These are phyloP conservation scores for Starmerella bacillaris DNA, from an alignment of 805 yeast species.

Conservation along the genomic window DNA sequence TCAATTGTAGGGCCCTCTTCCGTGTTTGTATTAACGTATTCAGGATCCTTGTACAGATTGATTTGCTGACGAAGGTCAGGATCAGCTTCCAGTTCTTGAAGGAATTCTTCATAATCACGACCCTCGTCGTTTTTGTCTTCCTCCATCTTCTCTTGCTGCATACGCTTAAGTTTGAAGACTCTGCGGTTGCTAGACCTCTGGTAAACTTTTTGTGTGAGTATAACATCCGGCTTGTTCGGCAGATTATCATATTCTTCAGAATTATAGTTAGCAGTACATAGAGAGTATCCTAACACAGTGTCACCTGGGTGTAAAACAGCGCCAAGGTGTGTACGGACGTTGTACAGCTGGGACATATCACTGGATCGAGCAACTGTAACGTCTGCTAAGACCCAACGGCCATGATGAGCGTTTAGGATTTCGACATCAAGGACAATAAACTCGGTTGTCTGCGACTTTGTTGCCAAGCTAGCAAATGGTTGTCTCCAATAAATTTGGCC, in stretches of 20 bases:
- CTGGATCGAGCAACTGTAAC: constrained; percentile 63
- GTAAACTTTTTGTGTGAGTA: constrained; percentile 75
- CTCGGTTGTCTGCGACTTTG: constrained; percentile 46
- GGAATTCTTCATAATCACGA: constrained; percentile 83
- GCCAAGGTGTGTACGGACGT: constrained; percentile 73
- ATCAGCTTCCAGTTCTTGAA: constrained; percentile 95
- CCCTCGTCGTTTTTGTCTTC: constrained; percentile 79
- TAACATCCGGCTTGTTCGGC: constrained; percentile 45
- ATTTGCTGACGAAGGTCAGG: constrained; percentile 79
- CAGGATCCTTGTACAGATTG: constrained; percentile 60
- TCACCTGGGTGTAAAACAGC: constrained; percentile 89
- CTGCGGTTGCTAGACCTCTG: constrained; percentile 63
- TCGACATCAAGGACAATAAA: constrained; percentile 80
- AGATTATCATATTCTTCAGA: constrained; percentile 27
- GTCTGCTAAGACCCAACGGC: constrained; percentile 69
- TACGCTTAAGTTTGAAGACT: constrained; percentile 88
- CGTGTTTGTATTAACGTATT: constrained; percentile 4
- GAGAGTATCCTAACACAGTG: constrained; percentile 70
- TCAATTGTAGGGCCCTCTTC: constrained; percentile 80
- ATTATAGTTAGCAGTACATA: constrained; percentile 68
- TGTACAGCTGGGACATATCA: constrained; percentile 62
- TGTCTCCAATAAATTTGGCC: constrained; percentile 61
- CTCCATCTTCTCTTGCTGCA: constrained; percentile 66
- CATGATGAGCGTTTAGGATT: constrained; percentile 65
- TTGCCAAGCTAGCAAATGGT: constrained; percentile 58